A percentile compares a stretch with the other conserved stretches of the same genome.
Evolutionary conservation across 2,329 filamentous ascomycete species (phyloP).

Genomic region (Fonsecaea nubica): DNA sequence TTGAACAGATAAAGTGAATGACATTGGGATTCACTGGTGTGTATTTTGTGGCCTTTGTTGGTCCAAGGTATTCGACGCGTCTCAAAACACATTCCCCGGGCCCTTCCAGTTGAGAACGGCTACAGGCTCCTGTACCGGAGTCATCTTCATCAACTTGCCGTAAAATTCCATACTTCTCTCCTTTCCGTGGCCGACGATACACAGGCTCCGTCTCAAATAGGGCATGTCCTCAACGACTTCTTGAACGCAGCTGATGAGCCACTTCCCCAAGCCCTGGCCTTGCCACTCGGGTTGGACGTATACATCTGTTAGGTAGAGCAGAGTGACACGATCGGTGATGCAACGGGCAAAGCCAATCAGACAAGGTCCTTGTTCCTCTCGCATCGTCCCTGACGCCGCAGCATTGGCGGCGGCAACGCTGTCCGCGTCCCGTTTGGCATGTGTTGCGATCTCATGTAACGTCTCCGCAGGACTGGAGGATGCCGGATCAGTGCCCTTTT

Average conservation of each 20-base stretch:
- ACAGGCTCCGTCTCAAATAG: constrained; percentile 64
- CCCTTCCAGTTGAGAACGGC: constrained; percentile 17
- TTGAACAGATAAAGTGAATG: background rate
- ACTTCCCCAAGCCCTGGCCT: constrained; percentile 67
- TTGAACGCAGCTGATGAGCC: constrained; percentile 67
- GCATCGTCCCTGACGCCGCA: constrained; percentile 20
- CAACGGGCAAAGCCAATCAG: constrained; percentile 65
- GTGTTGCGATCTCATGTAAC: constrained; percentile 27
- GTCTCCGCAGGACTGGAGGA: constrained; percentile 32
- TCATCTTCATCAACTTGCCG: constrained; percentile 25
- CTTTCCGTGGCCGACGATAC: constrained; percentile 54
- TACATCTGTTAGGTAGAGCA: constrained; percentile 73
- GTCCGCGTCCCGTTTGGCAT: constrained; percentile 8
- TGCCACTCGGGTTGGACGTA: constrained; percentile 68
- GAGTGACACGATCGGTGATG: constrained; percentile 73
- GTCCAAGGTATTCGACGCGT: background rate
- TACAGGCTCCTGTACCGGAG: constrained; percentile 6
- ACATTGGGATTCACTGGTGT: constrained; percentile 3
- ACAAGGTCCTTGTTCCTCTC: constrained; percentile 39
- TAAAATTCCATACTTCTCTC: constrained; percentile 15
- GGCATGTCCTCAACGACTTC: constrained; percentile 65
- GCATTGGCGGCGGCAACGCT: constrained; percentile 5
- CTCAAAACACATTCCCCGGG: constrained; percentile 8
- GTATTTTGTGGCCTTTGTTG: background rate
- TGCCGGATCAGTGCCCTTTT: constrained; percentile 18